These are phyloP conservation scores for Kokia cookei DNA, from an alignment of 441 rosid species.

Conservation along the genomic window DNA sequence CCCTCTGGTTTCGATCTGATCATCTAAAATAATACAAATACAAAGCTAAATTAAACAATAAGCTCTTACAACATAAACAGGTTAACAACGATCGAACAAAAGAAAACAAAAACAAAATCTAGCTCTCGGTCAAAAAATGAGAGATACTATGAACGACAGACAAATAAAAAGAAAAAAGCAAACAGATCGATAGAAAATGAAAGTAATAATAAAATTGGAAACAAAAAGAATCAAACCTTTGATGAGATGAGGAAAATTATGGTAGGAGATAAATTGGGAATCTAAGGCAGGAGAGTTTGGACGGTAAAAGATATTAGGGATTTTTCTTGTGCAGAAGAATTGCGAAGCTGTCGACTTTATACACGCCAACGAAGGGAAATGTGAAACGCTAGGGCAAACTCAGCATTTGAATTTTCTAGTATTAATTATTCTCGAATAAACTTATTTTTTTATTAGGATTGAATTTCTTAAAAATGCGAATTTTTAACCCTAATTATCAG, in stretches of 20 bases:
- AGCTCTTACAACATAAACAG: background rate
- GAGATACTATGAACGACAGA: background rate
- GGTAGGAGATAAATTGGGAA: background rate
- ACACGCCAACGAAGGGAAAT: background rate
- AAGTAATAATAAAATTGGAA: background rate
- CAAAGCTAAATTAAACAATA: background rate
- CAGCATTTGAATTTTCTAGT: background rate
- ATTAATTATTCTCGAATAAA: background rate
- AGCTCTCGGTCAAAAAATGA: background rate
- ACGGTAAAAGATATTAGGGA: background rate
- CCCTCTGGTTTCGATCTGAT: background rate
- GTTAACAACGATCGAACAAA: background rate
- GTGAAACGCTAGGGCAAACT: conserved; percentile 1
- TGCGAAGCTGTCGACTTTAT: background rate
- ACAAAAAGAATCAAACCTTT: background rate
- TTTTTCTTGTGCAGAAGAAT: background rate
- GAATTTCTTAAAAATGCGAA: too few species aligned
- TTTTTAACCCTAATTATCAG: too few species aligned
- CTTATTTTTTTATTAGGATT: background rate
- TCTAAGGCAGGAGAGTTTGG: background rate
- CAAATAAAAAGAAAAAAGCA: background rate
- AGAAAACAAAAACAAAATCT: background rate
- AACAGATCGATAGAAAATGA: background rate
- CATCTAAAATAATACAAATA: background rate
- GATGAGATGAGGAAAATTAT: background rate